Percentiles rank a stretch among this genome's conserved stretches.
These are phyloP conservation scores for Serendipita sp. DNA, from an alignment of 768 basidiomycete genomes.

Conservation along the genomic window DNA sequence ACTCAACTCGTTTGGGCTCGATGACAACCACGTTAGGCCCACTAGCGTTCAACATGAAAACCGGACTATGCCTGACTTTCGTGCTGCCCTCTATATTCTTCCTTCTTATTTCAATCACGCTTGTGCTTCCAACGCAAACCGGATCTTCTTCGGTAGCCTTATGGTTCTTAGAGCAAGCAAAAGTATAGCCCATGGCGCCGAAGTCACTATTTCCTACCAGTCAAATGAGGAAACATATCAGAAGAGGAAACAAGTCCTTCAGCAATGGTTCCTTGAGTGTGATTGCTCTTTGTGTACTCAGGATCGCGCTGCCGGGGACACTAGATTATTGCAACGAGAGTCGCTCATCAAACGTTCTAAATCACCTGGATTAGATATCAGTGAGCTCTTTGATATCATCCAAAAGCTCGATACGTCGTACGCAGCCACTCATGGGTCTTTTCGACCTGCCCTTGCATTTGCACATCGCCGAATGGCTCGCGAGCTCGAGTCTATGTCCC, in stretches of 20 bases:
- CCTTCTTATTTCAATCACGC: slow-evolving; percentile 23
- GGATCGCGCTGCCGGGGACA: background rate
- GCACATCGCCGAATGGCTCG: background rate
- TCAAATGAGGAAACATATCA: background rate
- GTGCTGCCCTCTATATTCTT: slow-evolving; percentile 16
- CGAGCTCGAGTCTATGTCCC: too few species aligned
- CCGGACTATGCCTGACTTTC: background rate
- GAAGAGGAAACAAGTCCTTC: too few species aligned
- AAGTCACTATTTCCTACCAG: slow-evolving; percentile 14
- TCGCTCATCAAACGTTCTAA: background rate
- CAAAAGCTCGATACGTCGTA: background rate
- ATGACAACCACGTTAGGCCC: background rate
- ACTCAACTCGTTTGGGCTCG: background rate
- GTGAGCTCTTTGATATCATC: background rate
- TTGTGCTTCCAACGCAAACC: slow-evolving; percentile 16
- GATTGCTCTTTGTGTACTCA: background rate
- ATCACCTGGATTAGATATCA: background rate
- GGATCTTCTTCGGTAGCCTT: slow-evolving; percentile 16
- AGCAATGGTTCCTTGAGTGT: background rate
- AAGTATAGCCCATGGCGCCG: slow-evolving; percentile 15
- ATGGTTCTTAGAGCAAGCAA: slow-evolving; percentile 18
- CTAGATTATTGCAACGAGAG: background rate
- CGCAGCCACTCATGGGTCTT: background rate
- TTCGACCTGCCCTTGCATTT: too few species aligned
- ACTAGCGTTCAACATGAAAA: too few species aligned